Conservation (phyloP, 2,329 filamentous ascomycete species). For the Arthrinium phaeospermum region DNA sequence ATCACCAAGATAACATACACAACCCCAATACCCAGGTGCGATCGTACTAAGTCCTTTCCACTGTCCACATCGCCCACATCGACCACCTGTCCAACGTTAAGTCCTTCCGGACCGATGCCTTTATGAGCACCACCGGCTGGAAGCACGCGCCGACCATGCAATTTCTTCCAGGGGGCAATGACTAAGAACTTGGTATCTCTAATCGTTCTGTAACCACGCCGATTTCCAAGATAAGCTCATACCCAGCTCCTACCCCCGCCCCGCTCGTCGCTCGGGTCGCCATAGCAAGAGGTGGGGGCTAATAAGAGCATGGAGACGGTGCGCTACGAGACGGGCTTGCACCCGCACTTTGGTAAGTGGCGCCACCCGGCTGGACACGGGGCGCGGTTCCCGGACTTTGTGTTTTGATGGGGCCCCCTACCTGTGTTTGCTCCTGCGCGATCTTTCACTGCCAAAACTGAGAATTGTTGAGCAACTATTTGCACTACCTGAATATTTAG, state of each 20-base stretch:
- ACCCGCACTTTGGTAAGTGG: conserved; percentile 57
- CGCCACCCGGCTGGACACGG: conserved; percentile 60
- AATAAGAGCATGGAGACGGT: conserved; percentile 18
- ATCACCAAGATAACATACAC: too few relatives aligned
- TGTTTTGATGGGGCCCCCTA: conserved; percentile 66
- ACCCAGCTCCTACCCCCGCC: conserved; percentile 28
- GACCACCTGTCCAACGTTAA: background rate
- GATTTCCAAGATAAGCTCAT: conserved; percentile 50
- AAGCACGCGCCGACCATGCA: background rate
- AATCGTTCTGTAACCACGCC: conserved; percentile 61
- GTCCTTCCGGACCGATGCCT: background rate
- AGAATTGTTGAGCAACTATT: too few relatives aligned
- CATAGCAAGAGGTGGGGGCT: too few relatives aligned
- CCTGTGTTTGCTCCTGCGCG: conserved; percentile 59
- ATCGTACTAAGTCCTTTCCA: too few relatives aligned
- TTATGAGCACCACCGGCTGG: background rate
- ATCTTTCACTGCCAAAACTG: too few relatives aligned
- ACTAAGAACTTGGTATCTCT: conserved; percentile 36
- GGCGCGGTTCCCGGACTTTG: conserved; percentile 56
- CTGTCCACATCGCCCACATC: background rate
- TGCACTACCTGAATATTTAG: too few relatives aligned
- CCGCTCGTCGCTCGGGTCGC: background rate
- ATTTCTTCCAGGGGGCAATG: background rate
- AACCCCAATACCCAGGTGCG: too few relatives aligned
- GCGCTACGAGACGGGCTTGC: conserved; percentile 50